Percentiles rank a stretch among this genome's conserved stretches.
phyloP scores from a whole-genome alignment of 2,329 filamentous ascomycete species.

The Alternaria gansuensis region DNA sequence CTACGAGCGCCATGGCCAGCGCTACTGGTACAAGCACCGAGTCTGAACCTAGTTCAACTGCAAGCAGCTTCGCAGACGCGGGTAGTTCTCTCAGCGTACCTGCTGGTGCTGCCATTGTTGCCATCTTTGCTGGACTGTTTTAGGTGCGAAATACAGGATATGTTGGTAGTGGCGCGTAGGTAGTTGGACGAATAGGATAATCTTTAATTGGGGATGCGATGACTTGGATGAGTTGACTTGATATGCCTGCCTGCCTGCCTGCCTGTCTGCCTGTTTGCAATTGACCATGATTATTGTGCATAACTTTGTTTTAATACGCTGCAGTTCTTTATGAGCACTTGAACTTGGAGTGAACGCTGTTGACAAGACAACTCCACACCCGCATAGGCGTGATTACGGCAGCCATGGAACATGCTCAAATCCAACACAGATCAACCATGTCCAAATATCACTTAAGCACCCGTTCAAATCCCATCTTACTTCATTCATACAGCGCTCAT shows the following conservation, averaged over 20 bases:
- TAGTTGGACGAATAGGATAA: slow-evolving; percentile 13
- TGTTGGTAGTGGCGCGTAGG: neutral
- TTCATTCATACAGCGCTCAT: slow-evolving; percentile 14
- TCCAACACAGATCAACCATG: neutral
- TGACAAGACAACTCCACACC: slow-evolving; percentile 1
- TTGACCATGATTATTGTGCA: neutral
- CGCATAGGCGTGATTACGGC: neutral
- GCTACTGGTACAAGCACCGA: slow-evolving; percentile 8
- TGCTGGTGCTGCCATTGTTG: slow-evolving; percentile 41
- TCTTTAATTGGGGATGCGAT: slow-evolving; percentile 13
- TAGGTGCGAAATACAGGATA: slow-evolving; percentile 15
- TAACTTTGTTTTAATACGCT: neutral
- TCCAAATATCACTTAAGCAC: neutral
- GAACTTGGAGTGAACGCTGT: neutral
- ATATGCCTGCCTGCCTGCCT: neutral
- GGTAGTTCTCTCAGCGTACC: slow-evolving; percentile 17
- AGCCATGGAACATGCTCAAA: neutral
- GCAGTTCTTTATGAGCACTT: neutral
- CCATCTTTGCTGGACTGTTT: slow-evolving; percentile 29
- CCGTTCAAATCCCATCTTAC: slow-evolving; percentile 4
- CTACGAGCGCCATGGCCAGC: slow-evolving; percentile 8
- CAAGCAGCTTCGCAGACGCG: slow-evolving; percentile 31
- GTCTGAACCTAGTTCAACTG: slow-evolving; percentile 10
- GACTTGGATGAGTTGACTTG: neutral
- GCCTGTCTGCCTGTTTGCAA: neutral